Percentiles rank a stretch among this genome's conserved stretches.
These are phyloP conservation scores for Solanum aculeatissimum DNA, from an alignment of 305 asterid species.

Conservation along the genomic window DNA sequence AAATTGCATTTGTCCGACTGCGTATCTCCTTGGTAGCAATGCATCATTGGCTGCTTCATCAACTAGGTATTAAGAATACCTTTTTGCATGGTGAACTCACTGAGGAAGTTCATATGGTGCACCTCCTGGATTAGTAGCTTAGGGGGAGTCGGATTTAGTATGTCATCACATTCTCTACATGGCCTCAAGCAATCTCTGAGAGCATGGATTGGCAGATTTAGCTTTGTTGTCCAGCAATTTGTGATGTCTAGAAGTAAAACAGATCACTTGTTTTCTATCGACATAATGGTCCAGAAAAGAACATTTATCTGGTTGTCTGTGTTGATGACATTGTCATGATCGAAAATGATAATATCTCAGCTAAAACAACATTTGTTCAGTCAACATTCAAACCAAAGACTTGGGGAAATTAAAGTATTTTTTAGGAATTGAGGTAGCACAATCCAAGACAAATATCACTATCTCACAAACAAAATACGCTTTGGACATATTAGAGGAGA, in stretches of 20 bases:
- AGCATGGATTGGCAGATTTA: background rate
- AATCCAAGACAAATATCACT: too few species aligned
- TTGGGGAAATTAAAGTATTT: too few species aligned
- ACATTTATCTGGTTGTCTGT: background rate
- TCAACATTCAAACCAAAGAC: background rate
- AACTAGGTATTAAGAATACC: background rate
- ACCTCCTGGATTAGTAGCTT: background rate
- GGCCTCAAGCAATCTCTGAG: background rate
- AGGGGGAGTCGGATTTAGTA: background rate
- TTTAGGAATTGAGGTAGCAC: too few species aligned
- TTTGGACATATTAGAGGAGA: background rate
- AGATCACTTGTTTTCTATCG: background rate
- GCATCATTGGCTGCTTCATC: background rate
- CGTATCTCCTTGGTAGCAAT: background rate
- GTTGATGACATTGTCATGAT: background rate
- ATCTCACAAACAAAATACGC: background rate
- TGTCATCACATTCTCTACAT: background rate
- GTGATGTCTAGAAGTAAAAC: background rate
- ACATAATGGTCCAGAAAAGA: background rate
- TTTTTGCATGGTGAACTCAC: background rate
- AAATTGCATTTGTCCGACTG: background rate
- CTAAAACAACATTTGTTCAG: background rate
- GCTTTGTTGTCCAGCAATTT: background rate
- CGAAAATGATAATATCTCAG: too few species aligned
- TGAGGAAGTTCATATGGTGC: background rate